A percentile compares a stretch with the other conserved stretches of the same genome.
These are phyloP conservation scores for Peronospora farinosa DNA, from an alignment of 352 stramenopile genomes.

Conservation along the genomic window DNA sequence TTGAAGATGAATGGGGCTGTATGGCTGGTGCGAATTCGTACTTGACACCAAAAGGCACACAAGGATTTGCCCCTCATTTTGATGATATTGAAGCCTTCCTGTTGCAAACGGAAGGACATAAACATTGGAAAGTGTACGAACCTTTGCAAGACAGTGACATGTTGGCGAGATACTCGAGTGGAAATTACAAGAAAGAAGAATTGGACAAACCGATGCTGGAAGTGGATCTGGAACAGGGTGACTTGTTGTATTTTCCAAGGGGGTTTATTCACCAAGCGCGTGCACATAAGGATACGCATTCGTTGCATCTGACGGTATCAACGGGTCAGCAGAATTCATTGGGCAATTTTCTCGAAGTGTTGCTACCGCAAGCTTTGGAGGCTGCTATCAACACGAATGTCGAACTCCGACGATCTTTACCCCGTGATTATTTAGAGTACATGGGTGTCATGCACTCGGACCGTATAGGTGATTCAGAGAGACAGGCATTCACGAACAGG, in stretches of 20 bases:
- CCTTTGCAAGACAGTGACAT: constrained; percentile 47
- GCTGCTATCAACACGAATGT: constrained; percentile 55
- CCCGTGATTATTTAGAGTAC: constrained; percentile 82
- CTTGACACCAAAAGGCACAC: constrained; percentile 87
- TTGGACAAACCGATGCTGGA: constrained; percentile 75
- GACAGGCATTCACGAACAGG: constrained; percentile 43
- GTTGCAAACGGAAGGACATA: constrained; percentile 89
- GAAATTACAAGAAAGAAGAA: constrained; percentile 71
- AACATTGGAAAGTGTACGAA: constrained; percentile 90
- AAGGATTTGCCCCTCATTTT: constrained; percentile 96
- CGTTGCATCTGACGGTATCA: constrained; percentile 87
- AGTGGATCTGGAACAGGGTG: constrained; percentile 73
- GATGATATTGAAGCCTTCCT: constrained; percentile 96
- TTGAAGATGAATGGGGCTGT: constrained; percentile 91
- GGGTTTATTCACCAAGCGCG: constrained; percentile 86
- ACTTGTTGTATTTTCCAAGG: constrained; percentile 88
- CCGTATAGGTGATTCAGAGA: constrained; percentile 35
- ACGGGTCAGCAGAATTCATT: constrained; percentile 82
- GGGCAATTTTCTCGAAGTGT: constrained; percentile 63
- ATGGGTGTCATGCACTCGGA: constrained; percentile 88
- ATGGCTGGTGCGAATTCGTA: constrained; percentile 94
- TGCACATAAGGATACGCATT: constrained; percentile 51
- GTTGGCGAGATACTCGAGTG: constrained; percentile 60
- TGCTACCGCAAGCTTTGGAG: constrained; percentile 55
- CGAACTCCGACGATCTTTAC: constrained; percentile 62